A percentile compares a stretch with the other conserved stretches of the same genome.
Evolutionary conservation across 768 basidiomycete genomes (phyloP).

Genomic region (Suillus luteus): DNA sequence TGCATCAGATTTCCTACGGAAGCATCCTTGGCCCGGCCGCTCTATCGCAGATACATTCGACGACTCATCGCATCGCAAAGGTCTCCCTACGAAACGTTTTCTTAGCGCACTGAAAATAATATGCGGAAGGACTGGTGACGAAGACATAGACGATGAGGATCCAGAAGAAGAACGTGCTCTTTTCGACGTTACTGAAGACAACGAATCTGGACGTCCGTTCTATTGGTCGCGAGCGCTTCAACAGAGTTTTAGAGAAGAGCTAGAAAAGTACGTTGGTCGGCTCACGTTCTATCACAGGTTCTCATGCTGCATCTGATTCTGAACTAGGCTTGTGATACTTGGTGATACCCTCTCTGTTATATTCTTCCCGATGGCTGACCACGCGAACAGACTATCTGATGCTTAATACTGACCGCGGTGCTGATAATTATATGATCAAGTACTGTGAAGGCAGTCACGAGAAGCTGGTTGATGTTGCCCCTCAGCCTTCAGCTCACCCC

Average conservation of each 20-base stretch:
- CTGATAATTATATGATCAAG: conserved; percentile 93
- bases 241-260: conserved; percentile 80
- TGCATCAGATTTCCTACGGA: conserved; percentile 84
- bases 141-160: conserved; percentile 72
- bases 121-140: conserved; percentile 83
- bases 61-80: conserved; percentile 77
- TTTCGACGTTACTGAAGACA: conserved; percentile 65
- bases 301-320: conserved; percentile 9
- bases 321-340: conserved; percentile 73
- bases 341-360: conserved; percentile 41
- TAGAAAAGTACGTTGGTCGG: conserved; percentile 69
- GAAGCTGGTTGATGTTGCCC: conserved; percentile 79
- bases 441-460: conserved; percentile 83
- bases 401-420: conserved; percentile 86
- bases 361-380: conserved; percentile 12
- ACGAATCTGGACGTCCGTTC: conserved; percentile 61
- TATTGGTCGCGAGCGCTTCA: conserved; percentile 83
- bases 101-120: conserved; percentile 70
- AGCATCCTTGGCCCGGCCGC: conserved; percentile 87
- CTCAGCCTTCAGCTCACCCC: conserved; percentile 62
- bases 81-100: conserved; percentile 66
- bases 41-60: conserved; percentile 85
- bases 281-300: conserved; percentile 14
- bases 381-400: conserved; percentile 73
- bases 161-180: conserved; percentile 73